Conservation (phyloP, 2,329 filamentous ascomycete species). For the Pseudodiploospora longispora region DNA sequence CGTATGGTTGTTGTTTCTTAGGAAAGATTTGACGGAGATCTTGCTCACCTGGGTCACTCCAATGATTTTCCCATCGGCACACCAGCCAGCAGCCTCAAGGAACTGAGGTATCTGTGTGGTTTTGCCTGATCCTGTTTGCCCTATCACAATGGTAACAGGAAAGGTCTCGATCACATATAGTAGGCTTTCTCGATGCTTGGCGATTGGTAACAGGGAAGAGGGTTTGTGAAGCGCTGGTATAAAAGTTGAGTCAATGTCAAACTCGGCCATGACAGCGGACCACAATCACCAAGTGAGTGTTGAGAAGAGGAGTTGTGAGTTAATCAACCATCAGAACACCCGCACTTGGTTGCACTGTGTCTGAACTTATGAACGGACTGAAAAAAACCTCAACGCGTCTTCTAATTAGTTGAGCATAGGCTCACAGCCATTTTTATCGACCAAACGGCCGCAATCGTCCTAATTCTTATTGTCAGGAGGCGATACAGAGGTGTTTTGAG, state of each 20-base stretch:
- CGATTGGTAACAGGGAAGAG: conserved; percentile 73
- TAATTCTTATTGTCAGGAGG: too few species aligned
- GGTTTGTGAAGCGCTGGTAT: conserved; percentile 86
- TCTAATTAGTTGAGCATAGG: too few species aligned
- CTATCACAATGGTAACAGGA: conserved; percentile 81
- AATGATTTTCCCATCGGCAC: conserved; percentile 70
- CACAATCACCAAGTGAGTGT: conserved; percentile 1
- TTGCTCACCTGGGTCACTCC: conserved; percentile 75
- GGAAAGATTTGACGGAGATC: conserved; percentile 5
- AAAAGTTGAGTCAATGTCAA: conserved; percentile 49
- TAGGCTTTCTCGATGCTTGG: conserved; percentile 69
- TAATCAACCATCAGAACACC: too few species aligned
- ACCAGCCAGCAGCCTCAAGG: conserved; percentile 83
- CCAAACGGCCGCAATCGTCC: too few species aligned
- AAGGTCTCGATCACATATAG: conserved; percentile 81
- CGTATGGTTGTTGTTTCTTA: background rate
- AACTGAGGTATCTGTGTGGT: conserved; percentile 94
- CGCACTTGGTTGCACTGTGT: too few species aligned
- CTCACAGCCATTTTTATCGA: too few species aligned
- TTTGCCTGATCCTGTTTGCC: conserved; percentile 91
- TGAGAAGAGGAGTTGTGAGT: background rate
- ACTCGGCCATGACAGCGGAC: conserved; percentile 40
- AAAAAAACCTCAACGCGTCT: too few species aligned
- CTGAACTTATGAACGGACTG: too few species aligned
- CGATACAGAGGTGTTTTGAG: too few species aligned